phyloP scores from a whole-genome alignment of 1,284 basidiomycete species.

The Trichosporon asahii region DNA sequence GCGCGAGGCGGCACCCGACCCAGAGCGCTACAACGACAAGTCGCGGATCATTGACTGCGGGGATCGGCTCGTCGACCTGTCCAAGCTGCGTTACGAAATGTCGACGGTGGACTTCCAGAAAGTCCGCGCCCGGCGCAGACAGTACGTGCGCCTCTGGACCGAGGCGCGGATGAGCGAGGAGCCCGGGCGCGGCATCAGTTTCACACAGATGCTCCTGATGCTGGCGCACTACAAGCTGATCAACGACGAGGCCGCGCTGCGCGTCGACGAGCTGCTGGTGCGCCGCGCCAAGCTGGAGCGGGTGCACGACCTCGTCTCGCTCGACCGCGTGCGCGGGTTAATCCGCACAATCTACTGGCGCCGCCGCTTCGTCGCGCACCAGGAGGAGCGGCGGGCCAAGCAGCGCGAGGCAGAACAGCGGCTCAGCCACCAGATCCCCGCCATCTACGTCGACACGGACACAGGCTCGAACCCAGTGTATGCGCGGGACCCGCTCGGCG shows the following conservation, averaged over 20 bases:
- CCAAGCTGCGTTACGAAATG: conserved; percentile 61
- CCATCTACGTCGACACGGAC: conserved; percentile 44
- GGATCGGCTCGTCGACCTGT: conserved; percentile 62
- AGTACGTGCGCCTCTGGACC: conserved; percentile 74
- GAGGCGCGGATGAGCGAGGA: conserved; percentile 75
- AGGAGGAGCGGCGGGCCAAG: conserved; percentile 32
- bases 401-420: conserved; percentile 30
- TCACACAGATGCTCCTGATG: conserved; percentile 83
- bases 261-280: conserved; percentile 72
- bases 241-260: conserved; percentile 78
- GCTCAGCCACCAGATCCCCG: conserved; percentile 35
- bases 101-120: conserved; percentile 62
- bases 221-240: conserved; percentile 91
- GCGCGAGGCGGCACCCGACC: conserved; percentile 30
- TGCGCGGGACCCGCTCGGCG: neutral
- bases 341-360: conserved; percentile 71
- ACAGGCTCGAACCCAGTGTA: neutral
- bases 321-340: conserved; percentile 76
- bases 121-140: conserved; percentile 64
- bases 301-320: conserved; percentile 74
- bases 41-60: conserved; percentile 32
- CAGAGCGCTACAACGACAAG: conserved; percentile 25
- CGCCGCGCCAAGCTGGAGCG: conserved; percentile 72
- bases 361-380: conserved; percentile 59
- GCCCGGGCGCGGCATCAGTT: conserved; percentile 76